phyloP scores from a whole-genome alignment of 2,329 filamentous ascomycete species.

The Clarireedia paspali region DNA sequence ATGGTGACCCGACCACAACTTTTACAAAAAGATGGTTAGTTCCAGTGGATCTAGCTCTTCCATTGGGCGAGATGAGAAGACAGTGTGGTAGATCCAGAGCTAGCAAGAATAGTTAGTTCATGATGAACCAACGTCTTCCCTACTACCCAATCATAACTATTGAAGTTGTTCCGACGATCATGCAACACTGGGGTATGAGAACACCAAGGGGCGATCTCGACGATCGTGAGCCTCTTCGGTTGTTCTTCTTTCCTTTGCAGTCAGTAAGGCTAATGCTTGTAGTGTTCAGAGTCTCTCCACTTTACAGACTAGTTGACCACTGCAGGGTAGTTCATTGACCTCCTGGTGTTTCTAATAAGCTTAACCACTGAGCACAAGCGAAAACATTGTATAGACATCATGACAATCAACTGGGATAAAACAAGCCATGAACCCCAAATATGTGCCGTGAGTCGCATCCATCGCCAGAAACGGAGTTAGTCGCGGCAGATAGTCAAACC shows the following conservation, averaged over 20 bases:
- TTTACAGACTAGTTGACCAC: background rate
- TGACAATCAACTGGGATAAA: background rate
- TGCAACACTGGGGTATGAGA: background rate
- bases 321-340: background rate
- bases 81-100: background rate
- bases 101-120: background rate
- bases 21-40: background rate
- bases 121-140: background rate
- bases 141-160: background rate
- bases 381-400: conserved; percentile 5
- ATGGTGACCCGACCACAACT: conserved; percentile 2
- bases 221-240: conserved; percentile 1
- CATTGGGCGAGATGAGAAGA: background rate
- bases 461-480: background rate
- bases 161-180: background rate
- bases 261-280: conserved; percentile 3
- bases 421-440: background rate
- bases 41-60: background rate
- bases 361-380: background rate
- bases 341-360: background rate
- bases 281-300: background rate
- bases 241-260: conserved; percentile 1
- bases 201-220: background rate
- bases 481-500: background rate
- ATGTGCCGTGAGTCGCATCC: background rate